Conservation (phyloP, 257 asterid species). For the Leonotis leonurus region DNA sequence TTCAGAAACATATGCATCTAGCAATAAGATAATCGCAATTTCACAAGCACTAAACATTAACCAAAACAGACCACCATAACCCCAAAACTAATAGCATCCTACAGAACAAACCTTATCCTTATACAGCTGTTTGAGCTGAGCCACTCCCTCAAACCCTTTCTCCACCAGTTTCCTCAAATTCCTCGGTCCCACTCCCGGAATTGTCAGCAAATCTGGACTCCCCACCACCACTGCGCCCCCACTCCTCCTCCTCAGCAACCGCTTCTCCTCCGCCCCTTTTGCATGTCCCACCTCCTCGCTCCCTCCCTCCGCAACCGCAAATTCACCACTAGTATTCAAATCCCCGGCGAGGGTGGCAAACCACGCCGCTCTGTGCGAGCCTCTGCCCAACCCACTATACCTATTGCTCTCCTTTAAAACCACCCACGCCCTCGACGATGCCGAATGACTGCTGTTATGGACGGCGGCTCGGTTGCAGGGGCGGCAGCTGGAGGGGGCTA, state of each 20-base stretch:
- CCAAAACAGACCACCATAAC: no score
- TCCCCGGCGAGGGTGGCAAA: constrained; percentile 38
- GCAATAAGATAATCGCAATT: background rate
- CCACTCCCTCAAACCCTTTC: constrained; percentile 84
- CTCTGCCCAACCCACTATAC: no score
- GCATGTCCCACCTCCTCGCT: constrained; percentile 25
- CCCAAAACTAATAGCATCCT: no score
- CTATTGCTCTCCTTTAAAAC: no score
- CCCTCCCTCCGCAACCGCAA: constrained; percentile 20
- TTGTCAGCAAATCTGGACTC: constrained; percentile 63
- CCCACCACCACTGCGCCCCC: constrained; percentile 24
- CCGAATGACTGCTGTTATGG: constrained; percentile 1
- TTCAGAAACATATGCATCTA: no score
- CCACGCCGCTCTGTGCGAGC: constrained; percentile 35
- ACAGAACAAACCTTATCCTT: constrained; percentile 55
- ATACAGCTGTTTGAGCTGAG: constrained; percentile 77
- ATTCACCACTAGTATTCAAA: constrained; percentile 16
- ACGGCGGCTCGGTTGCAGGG: no score
- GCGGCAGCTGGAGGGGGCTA: constrained; percentile 10
- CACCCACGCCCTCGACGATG: constrained; percentile 37
- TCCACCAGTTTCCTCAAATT: constrained; percentile 77
- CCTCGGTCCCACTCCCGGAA: constrained; percentile 93
- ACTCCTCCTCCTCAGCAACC: constrained; percentile 53
- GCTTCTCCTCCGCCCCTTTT: constrained; percentile 22
- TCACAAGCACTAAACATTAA: no score